Evolutionary conservation across 75 land plant genomes (phyloP).

Genomic region (Isoetes taiwanensis): DNA sequence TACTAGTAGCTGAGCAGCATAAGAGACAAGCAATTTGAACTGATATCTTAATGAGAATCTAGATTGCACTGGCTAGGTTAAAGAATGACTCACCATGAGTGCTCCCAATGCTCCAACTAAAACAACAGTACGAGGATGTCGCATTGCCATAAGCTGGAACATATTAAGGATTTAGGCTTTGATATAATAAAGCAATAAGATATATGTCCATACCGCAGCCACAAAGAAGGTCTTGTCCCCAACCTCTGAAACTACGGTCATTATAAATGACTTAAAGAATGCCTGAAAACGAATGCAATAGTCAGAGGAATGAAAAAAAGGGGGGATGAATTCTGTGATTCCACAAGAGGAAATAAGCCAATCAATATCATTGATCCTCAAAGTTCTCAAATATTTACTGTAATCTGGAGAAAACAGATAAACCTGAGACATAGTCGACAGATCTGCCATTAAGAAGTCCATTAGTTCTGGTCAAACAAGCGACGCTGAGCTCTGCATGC

Average conservation of each 20-base stretch:
- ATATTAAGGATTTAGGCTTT: neutral
- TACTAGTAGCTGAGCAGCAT: neutral
- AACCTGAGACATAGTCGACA: no score
- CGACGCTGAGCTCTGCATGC: no score
- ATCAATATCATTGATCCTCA: no score
- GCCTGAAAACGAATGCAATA: conserved; percentile 32
- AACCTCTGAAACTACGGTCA: conserved; percentile 90
- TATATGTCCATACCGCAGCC: conserved; percentile 64
- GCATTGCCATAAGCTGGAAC: conserved; percentile 79
- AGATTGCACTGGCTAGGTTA: neutral
- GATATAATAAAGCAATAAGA: neutral
- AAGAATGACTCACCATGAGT: conserved; percentile 45
- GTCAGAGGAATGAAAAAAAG: no score
- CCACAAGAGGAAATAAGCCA: no score
- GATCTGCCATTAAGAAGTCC: no score
- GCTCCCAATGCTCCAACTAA: conserved; percentile 58
- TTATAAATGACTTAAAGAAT: conserved; percentile 72
- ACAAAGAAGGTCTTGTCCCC: conserved; percentile 95
- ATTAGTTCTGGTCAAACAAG: no score
- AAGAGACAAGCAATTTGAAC: neutral
- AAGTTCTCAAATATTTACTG: no score
- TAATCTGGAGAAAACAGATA: no score
- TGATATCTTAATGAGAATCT: neutral
- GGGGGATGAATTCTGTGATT: no score
- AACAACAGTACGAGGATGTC: conserved; percentile 67